Conservation (phyloP, 2,329 filamentous ascomycete species). For the Claviceps sp. region DNA sequence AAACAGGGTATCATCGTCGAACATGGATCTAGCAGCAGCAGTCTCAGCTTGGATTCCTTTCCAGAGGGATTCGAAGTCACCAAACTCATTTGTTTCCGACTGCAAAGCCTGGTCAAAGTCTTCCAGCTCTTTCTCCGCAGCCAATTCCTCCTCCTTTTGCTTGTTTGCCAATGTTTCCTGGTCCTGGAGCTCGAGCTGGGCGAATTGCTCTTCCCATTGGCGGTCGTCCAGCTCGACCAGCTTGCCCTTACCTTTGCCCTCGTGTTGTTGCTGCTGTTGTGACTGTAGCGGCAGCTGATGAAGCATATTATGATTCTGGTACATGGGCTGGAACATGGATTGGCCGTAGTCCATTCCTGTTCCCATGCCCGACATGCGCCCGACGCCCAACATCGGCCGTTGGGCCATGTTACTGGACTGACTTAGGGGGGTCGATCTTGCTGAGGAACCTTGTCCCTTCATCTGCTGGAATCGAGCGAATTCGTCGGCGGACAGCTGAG, state of each 20-base stretch:
- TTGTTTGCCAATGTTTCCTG: conserved; percentile 31
- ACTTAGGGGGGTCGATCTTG: conserved; percentile 42
- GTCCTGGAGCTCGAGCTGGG: conserved; percentile 64
- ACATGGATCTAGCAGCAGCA: conserved; percentile 55
- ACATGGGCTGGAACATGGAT: conserved; percentile 41
- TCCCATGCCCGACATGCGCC: conserved; percentile 32
- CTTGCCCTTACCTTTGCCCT: conserved; percentile 72
- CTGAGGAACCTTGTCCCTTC: conserved; percentile 39
- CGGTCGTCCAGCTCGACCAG: conserved; percentile 87
- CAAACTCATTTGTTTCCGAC: conserved; percentile 62
- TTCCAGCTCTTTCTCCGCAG: conserved; percentile 77
- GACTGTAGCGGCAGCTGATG: conserved; percentile 17
- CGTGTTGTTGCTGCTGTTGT: conserved; percentile 30
- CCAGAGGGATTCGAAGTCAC: conserved; percentile 86
- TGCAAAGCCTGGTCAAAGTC: conserved; percentile 60
- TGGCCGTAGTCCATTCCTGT: conserved; percentile 40
- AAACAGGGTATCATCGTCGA: conserved; percentile 48
- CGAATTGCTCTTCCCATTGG: conserved; percentile 95
- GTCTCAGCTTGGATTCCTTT: conserved; percentile 67
- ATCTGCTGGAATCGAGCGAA: conserved; percentile 78
- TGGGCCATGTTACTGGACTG: conserved; percentile 36
- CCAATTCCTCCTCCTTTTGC: conserved; percentile 47
- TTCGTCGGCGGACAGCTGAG: conserved; percentile 66
- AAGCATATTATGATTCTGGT: conserved; percentile 31
- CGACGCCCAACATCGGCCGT: conserved; percentile 46